These are phyloP conservation scores for Xylaria polymorpha DNA, from an alignment of 2,329 filamentous ascomycete species.

Conservation along the genomic window DNA sequence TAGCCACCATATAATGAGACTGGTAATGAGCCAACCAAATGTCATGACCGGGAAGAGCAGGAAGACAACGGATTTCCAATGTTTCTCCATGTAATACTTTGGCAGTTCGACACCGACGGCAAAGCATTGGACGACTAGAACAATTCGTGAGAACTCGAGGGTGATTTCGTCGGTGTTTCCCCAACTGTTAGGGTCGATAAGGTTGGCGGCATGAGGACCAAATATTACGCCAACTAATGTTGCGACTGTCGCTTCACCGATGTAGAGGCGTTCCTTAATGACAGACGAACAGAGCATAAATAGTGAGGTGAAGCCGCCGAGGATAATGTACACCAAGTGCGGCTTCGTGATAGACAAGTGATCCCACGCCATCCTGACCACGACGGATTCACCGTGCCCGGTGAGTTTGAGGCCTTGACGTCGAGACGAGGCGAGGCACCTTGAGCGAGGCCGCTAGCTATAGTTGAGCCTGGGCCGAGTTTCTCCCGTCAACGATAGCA, in stretches of 20 bases:
- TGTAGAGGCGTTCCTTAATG: constrained; percentile 98
- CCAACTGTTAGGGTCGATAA: constrained; percentile 82
- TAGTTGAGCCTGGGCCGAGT: constrained; percentile 41
- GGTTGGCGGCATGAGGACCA: constrained; percentile 82
- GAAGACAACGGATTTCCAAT: constrained; percentile 92
- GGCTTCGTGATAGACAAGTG: constrained; percentile 89
- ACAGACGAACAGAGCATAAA: constrained; percentile 99
- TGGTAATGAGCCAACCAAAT: constrained; percentile 92
- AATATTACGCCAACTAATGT: constrained; percentile 90
- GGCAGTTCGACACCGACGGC: constrained; percentile 91
- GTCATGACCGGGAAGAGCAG: constrained; percentile 97
- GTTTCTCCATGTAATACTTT: constrained; percentile 95
- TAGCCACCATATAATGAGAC: constrained; percentile 95
- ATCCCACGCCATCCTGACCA: constrained; percentile 75
- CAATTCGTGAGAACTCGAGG: constrained; percentile 88
- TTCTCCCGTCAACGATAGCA: constrained; percentile 38
- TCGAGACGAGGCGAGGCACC: constrained; percentile 21
- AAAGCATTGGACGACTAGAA: constrained; percentile 92
- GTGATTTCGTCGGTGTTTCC: constrained; percentile 88
- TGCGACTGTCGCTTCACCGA: constrained; percentile 96
- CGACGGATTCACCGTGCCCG: constrained; percentile 20
- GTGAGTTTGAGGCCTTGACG: constrained; percentile 16
- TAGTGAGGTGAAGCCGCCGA: constrained; percentile 95
- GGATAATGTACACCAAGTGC: constrained; percentile 97
- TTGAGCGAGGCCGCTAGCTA: constrained; percentile 45